phyloP scores from a whole-genome alignment of 208 protist genomes.

The Angomonas deanei region DNA sequence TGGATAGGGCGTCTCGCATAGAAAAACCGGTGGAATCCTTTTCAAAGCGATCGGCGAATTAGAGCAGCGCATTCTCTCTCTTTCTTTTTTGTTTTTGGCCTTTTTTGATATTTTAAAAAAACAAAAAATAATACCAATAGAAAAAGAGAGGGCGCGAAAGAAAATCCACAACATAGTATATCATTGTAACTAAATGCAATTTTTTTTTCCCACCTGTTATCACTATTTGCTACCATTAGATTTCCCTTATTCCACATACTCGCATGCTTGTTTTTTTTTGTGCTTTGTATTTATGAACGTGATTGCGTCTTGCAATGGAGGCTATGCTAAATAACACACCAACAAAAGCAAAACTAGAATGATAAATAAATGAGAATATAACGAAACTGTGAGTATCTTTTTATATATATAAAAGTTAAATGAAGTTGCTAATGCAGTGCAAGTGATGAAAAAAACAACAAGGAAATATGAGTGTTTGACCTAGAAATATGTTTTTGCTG shows the following conservation, averaged over 20 bases:
- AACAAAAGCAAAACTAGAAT: conserved; percentile 3
- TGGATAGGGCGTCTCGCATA: background rate
- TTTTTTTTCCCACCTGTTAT: conserved; percentile 1
- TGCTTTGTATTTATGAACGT: background rate
- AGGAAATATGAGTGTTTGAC: no score
- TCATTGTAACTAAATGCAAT: conserved; percentile 3
- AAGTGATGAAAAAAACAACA: no score
- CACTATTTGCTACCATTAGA: background rate
- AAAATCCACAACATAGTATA: background rate
- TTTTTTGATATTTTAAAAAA: background rate
- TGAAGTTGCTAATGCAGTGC: no score
- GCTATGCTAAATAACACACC: background rate
- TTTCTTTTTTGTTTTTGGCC: background rate
- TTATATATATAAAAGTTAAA: no score
- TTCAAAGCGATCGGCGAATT: background rate
- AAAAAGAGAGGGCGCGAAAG: conserved; percentile 1
- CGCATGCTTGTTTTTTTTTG: conserved; percentile 2
- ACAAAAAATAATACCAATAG: background rate
- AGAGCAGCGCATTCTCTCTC: conserved; percentile 4
- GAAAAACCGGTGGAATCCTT: background rate
- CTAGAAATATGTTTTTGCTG: background rate
- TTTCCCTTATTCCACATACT: background rate
- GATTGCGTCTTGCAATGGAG: background rate
- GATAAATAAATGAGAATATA: background rate
- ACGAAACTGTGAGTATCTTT: no score